Evolutionary conservation across 2,329 filamentous ascomycete genomes (phyloP), one percentile per base, ranked within the genome.

Genomic region (Alternaria alternata): DNA sequence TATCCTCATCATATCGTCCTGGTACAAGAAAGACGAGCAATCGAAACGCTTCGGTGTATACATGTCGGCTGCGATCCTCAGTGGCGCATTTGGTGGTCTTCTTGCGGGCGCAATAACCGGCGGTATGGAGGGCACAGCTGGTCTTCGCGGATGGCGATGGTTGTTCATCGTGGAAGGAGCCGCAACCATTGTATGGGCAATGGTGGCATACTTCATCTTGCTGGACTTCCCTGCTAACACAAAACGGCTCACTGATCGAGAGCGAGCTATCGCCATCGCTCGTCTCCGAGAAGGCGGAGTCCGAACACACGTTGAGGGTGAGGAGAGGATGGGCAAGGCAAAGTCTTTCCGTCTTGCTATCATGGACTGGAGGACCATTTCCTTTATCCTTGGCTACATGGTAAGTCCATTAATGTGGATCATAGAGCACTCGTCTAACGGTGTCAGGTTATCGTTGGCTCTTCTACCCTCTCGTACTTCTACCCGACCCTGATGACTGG

Each of bases 21-120:
- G 57, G 57, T 60, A 60, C 57, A 60, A 85, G 61, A 84, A 81
- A 49, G 81, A 82, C 12, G 87, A 89, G 65, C 81, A 88, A 42
- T 83, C 84, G 0, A 86, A 85, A 51, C 82, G 87, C 3, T 85
- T 86, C 44, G 84, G 81, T 7, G 73, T 88, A 2, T 88, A 86
- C 65, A 85, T 87, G 61, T 84, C 86, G n/a, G 85, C 84, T 1
- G 85, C 85, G 0, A 83, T 87, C 2, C 77, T 86, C 3, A 85
- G 80, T 0, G 84, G 84, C n/a, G 85, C 84, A 2, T 86, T 86
- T 47, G 57, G 57, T 7, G 57, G 57, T 4, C 69, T 86, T 1
- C 71, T 30, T 6, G 57, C 57, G 7, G 83, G 82, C 2, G 83
- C 80, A 5, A 82, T 85, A 18, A 79, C 82, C 3, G 78, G 81